A percentile compares a stretch with the other conserved stretches of the same genome.
Evolutionary conservation across 1,284 basidiomycete species (phyloP).

Genomic region (Leccinum solheimii): DNA sequence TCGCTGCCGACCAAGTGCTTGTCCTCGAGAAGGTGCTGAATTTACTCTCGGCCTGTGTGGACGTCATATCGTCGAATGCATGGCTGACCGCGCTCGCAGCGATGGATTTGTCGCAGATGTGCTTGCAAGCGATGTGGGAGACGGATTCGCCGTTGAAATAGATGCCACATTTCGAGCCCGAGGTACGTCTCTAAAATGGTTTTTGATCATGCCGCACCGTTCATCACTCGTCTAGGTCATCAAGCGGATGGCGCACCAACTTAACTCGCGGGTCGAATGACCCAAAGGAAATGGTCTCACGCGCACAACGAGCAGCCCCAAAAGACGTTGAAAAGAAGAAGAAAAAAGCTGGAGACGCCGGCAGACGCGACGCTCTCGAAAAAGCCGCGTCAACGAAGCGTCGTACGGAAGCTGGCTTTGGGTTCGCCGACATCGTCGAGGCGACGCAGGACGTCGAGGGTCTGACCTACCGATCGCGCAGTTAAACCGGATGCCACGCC

Average conservation of each 20-base stretch:
- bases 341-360: slow-evolving; percentile 60
- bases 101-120: slow-evolving; percentile 99
- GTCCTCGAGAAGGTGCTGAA: slow-evolving; percentile 92
- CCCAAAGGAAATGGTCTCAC: slow-evolving; percentile 91
- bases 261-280: slow-evolving; percentile 91
- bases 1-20: slow-evolving; percentile 86
- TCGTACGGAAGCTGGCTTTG: slow-evolving; percentile 43
- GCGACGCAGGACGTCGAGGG: no score
- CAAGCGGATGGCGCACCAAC: slow-evolving; percentile 90
- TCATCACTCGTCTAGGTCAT: slow-evolving; percentile 54
- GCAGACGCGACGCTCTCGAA: slow-evolving; percentile 54
- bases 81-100: slow-evolving; percentile 94
- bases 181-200: slow-evolving; percentile 44
- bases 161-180: slow-evolving; percentile 92
- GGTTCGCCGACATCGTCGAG: no score
- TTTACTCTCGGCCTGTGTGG: slow-evolving; percentile 89
- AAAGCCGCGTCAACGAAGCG: slow-evolving; percentile 56
- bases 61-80: slow-evolving; percentile 92
- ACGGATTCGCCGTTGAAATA: slow-evolving; percentile 93
- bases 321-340: slow-evolving; percentile 97
- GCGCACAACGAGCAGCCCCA: slow-evolving; percentile 79
- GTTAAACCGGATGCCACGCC: no score
- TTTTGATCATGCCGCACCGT: not conserved
- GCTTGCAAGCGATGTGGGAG: slow-evolving; percentile 98
- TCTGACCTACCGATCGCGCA: no score